Evolutionary conservation across 352 stramenopile genomes (phyloP), one percentile per base, ranked within the genome.

Genomic region (Pythium chondricola): DNA sequence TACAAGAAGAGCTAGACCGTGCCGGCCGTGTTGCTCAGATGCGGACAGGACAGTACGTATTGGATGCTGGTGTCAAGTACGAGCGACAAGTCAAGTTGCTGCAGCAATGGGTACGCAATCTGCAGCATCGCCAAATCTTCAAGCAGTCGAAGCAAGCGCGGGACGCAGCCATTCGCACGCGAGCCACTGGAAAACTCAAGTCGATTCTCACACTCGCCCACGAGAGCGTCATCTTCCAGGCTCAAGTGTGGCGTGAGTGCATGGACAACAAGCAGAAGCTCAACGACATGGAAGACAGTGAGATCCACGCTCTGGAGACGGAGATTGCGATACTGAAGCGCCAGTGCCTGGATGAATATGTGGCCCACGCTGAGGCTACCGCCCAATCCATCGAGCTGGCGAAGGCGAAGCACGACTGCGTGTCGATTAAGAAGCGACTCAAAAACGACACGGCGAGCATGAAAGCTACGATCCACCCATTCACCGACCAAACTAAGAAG

Each of bases 181-280:
- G 58, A 24, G 80, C 69, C 6, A 30, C 52, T 10, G 58, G 67
- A 3, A 83, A 75, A 32, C 43, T 88, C 4, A 27, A 26, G 0
- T 32, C 43, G 1, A 50, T 67, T 33, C 63, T 72, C 26, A 48
- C 46, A 8, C 63, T 61, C 46, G 60, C 63, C 36, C 69, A 55
- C 14, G 58, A 56, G 18, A 69, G 62, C 48, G 69, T 83, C 18
- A 50, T 85, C 11, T 91, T 86, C 48, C 80, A 86, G 37, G 73
- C 80, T 31, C 63, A 62, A 6, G 74, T 88, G 14, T 91, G 80
- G 80, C 66, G 67, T 1, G 76, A 87, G 41, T 83, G 72, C 18
- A 51, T 83, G 17, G 77, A 79, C 42, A 55, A 65, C 31, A 78
- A 75, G 35, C 17, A 67, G 21, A 39, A 69, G 27, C 53, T 85